Base-by-base conservation (phyloP, 1,284 basidiomycete genomes). In the Phaffia rhodozyma region DNA sequence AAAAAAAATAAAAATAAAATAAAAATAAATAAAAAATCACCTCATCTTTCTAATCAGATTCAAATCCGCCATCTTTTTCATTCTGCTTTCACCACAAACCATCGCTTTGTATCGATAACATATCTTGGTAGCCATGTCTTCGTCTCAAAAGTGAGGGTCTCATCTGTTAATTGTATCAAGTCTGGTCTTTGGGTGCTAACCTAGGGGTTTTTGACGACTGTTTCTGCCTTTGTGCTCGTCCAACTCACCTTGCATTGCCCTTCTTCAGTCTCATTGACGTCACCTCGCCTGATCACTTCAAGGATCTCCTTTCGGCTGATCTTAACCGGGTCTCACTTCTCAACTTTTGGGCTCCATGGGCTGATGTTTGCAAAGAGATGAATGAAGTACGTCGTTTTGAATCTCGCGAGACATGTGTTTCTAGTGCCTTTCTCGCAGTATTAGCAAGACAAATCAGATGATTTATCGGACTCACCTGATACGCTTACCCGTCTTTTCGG, bases 281-380 rank as follows among this genome's bases (percentile, higher is more conserved):
- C 59, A 73, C 77, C 30, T 86, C 86, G 5, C 76, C 87, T 0
- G 76, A 81, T 20, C 82, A 90, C 66, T 89, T 96, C 76, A 84
- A 90, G 73, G 73, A 77, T 20, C 75, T 89, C 9, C 83, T 97
- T 57, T 85, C 84, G 1, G 72, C 75, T 49, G 91, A 96, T 75
- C 81, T 96, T 54, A 77, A 81, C 29, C 80, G 87, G 43, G 81
- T 93, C 29, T 91, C 90, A 6, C 78, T 92, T 50, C 84, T 94
- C 72, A 90, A 89, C 77, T 97, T 96, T 75, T 92, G 91, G 86
- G 89, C 92, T 63, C 80, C 84, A 73, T 96, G 89, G 89, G 92
- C 91, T 0, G 87, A 84, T 68, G 90, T 91, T 50, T 96, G 91
- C 78, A 80, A 81, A 69, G 81, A 85, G 70, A 94, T 93, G 86